Base-by-base conservation (phyloP, 345 rosid genomes). In the Eucalyptus brandiana region DNA sequence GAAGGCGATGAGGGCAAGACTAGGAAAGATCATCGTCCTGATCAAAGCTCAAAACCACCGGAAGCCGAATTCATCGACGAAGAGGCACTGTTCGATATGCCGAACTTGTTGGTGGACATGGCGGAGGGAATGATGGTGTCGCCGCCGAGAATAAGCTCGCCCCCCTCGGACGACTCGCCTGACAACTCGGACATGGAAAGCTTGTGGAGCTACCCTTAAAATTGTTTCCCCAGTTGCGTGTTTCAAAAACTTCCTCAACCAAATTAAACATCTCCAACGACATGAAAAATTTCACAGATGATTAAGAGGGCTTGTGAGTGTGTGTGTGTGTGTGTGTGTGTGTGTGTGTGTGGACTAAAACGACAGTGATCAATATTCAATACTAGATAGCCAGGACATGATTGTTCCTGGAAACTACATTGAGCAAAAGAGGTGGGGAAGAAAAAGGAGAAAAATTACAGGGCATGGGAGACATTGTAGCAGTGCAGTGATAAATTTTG, bases 51-150 rank as follows among this genome's bases (percentile, higher is more conserved):
- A 10, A 14, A 81, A 15, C 40, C 65, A 40, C 58, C 65, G 12
- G 87, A 80, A 51, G 88, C 91, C 21, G 92, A 92, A 49, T 97
- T 93, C 88, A 88, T 97, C 26, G 99, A 97, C 83, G 98, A 95
- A 92, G 99, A 97, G 76, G 99, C 91, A 12, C 87, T 95, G 88
- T 93, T 96, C 87, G 94, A 95, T 90, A 93, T 97, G 97, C 99
- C 99, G 37, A 94, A 93, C 91, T 88, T 97, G 91, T 89, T 97
- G 86, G 97, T 95, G 90, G 95, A 96, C 90, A 96, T 97, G 99
- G 99, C 99, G 1, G 98, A 94, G 90, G 99, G 99, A 80, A 94
- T 97, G 98, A 90, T 97, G 95, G 90, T 96, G 88, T 93, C 97
- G 5, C 99, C 98, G 1, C 99, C 99, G 9, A 91, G 97, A 87